Evolutionary conservation across 148 eudicot genomes (phyloP), one percentile per base, ranked within the genome.

Genomic region (Chenopodium berlandieri): DNA sequence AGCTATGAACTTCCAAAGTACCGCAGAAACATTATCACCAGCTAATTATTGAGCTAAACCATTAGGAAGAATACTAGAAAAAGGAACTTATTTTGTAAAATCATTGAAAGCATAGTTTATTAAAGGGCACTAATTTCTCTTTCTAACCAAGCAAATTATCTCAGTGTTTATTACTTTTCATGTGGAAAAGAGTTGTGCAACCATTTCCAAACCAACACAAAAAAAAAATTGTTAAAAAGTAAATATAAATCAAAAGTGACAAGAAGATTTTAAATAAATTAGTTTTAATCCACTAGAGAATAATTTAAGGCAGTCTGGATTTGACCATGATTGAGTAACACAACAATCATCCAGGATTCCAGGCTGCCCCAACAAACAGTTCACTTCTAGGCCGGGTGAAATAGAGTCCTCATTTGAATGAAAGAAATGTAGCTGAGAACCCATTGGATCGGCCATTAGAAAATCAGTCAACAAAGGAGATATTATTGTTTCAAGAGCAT

Each of bases 351-450:
- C 20, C 2, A 73, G 76, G 76, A 32, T 73, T 48, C 20, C 2
- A 73, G 76, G 76, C 60, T 73, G 31, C 20, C 76, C 60, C 75
- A 72, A 22, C 75, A 72, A 47, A 48, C 58, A 47, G 76, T 73
- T 73, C 60, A 73, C 60, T 47, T 73, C 34, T 73, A 73, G 34
- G 76, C 76, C 60, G 76, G 76, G 60, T 73, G 76, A 73, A 73
- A 73, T 73, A 10, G 76, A 73, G 76, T 73, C 25, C 58, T 47
- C 76, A 47, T 73, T 20, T n/a, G 48, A 46, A 73, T 71, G 25
- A 0, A 73, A 47, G 11, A 47, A 5, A 19, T n/a, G 12, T n/a
- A 5, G 58, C 32, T 12, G 32, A 48, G 60, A 47, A 73, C 76
- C 58, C 76, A 73, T 48, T 73, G 58, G 76, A 73, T 73, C 60